phyloP scores from a whole-genome alignment of 345 rosid genomes.

The Eucalyptus microcorys region DNA sequence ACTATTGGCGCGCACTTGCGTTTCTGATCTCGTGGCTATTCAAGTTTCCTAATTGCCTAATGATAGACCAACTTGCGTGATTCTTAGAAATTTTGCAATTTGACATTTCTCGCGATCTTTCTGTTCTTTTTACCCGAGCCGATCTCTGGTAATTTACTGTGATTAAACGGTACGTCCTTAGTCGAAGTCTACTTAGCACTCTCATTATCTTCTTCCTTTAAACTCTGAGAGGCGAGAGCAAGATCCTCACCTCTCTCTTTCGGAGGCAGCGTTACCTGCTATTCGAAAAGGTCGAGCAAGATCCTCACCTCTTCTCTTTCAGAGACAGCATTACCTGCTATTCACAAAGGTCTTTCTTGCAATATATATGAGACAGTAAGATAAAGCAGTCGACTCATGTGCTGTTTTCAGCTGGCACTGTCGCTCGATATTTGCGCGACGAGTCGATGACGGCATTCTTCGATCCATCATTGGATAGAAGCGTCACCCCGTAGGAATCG shows the following conservation, averaged over 20 bases:
- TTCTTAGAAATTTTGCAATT: not conserved
- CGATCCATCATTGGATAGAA: not conserved
- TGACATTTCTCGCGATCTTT: not conserved
- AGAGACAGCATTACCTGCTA: not conserved
- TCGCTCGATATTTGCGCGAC: not conserved
- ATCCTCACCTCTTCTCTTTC: not conserved
- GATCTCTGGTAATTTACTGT: not conserved
- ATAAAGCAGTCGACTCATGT: not conserved
- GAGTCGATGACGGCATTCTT: not conserved
- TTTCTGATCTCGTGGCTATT: not conserved
- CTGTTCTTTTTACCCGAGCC: not conserved
- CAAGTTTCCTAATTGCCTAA: not conserved
- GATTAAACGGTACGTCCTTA: not conserved
- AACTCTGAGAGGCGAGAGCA: not conserved
- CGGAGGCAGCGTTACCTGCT: not conserved
- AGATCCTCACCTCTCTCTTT: not conserved
- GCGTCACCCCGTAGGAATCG: no score
- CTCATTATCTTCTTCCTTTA: not conserved
- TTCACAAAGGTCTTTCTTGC: not conserved
- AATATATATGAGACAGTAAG: not conserved
- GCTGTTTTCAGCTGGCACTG: not conserved
- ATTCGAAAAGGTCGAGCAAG: not conserved
- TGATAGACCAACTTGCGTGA: not conserved
- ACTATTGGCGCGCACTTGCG: not conserved
- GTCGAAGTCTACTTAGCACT: not conserved